Percentiles rank a stretch among this genome's conserved stretches.
Evolutionary conservation across 2,329 filamentous ascomycete species (phyloP).

Genomic region (Lachnellula suecica): DNA sequence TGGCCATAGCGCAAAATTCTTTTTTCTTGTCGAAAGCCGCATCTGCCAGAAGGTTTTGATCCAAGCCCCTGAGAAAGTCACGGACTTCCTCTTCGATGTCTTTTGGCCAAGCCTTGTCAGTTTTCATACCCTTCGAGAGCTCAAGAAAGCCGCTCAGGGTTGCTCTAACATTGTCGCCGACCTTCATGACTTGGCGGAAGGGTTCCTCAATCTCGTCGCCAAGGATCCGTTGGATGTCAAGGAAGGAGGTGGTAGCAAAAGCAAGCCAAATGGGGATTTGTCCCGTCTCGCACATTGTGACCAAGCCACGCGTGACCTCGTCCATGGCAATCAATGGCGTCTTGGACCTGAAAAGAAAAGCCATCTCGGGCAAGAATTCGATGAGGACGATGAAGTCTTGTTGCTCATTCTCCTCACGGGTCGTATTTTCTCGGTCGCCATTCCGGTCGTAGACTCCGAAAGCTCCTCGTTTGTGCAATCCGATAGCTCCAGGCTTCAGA

Average conservation of each 20-base stretch:
- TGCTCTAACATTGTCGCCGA: background rate
- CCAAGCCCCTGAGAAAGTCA: background rate
- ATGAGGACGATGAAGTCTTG: background rate
- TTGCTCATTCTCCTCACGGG: too few species aligned
- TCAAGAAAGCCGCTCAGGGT: background rate
- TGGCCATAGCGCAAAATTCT: background rate
- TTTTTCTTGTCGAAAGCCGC: background rate
- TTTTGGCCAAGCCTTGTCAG: constrained; percentile 1
- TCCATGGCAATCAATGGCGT: constrained; percentile 2
- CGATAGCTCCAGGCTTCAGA: too few species aligned
- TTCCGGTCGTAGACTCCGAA: too few species aligned
- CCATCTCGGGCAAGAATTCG: background rate
- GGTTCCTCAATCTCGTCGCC: background rate
- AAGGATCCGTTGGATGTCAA: constrained; percentile 12
- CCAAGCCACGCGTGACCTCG: constrained; percentile 10
- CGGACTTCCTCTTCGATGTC: background rate
- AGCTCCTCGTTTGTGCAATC: too few species aligned
- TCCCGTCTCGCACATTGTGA: constrained; percentile 3
- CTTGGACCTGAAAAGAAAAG: background rate
- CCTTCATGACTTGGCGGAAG: background rate
- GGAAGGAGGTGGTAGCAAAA: constrained; percentile 11
- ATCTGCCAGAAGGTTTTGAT: background rate
- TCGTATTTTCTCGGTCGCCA: too few species aligned
- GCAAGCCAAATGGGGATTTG: constrained; percentile 15
- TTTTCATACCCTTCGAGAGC: background rate